Evolutionary conservation across 768 basidiomycete genomes (phyloP).

Genomic region (Paxillus rubicundulus): DNA sequence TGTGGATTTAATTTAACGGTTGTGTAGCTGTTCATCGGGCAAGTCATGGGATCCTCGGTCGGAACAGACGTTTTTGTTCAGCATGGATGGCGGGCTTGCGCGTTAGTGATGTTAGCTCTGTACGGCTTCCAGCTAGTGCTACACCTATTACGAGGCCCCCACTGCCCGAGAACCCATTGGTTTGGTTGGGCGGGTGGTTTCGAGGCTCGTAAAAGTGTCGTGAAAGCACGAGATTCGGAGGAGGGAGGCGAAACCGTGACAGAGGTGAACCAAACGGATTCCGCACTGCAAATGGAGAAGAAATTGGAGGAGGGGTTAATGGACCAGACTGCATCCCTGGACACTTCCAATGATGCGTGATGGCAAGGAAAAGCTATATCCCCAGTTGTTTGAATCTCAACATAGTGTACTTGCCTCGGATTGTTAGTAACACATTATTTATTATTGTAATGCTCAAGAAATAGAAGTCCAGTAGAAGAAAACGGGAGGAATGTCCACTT

Average conservation of each 20-base stretch:
- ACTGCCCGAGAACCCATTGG: constrained; percentile 48
- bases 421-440: background rate
- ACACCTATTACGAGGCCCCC: constrained; percentile 67
- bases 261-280: background rate
- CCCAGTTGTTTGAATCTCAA: background rate
- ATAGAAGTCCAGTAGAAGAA: background rate
- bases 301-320: background rate
- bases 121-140: constrained; percentile 54
- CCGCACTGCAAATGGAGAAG: constrained; percentile 10
- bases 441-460: background rate
- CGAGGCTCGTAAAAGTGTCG: constrained; percentile 40
- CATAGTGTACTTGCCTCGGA: background rate
- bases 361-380: background rate
- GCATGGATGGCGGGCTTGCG: constrained; percentile 69
- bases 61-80: constrained; percentile 68
- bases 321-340: background rate
- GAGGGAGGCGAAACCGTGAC: background rate
- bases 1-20: background rate
- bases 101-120: constrained; percentile 58
- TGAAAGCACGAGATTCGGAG: constrained; percentile 14
- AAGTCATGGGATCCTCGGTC: constrained; percentile 78
- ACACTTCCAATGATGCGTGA: constrained; percentile 3
- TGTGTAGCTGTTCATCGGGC: constrained; percentile 62
- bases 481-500: background rate
- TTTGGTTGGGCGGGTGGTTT: constrained; percentile 62